Evolutionary conservation across 306 rosid species (phyloP).

Genomic region (Morella rubra): DNA sequence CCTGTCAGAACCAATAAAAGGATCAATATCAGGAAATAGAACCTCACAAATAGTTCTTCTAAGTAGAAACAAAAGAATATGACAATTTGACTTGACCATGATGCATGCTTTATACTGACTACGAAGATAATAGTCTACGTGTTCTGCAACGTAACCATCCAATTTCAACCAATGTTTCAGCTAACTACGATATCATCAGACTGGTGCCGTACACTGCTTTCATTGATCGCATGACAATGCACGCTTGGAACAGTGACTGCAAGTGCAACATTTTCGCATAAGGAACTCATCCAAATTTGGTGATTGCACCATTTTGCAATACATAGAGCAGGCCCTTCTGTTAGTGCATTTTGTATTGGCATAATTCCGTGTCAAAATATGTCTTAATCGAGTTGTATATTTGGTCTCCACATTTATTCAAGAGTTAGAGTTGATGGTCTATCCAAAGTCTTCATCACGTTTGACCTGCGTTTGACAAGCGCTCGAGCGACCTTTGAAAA

Average conservation of each 20-base stretch:
- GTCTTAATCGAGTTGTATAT: no score
- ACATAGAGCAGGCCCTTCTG: background rate
- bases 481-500: no score
- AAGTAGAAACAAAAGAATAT: background rate
- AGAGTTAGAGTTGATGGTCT: no score
- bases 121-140: background rate
- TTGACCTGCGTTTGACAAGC: no score
- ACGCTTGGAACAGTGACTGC: background rate
- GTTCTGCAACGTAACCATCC: background rate
- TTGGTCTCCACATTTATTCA: no score
- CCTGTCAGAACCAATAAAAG: conserved; percentile 27
- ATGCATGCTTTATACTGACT: background rate
- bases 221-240: background rate
- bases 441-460: no score
- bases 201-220: background rate
- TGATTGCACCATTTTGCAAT: background rate
- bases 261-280: background rate
- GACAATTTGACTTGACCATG: background rate
- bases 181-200: background rate
- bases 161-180: background rate
- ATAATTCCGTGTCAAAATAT: no score
- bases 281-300: background rate
- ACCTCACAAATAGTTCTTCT: background rate
- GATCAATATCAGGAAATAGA: background rate
- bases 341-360: no score